A percentile compares a stretch with the other conserved stretches of the same genome.
Evolutionary conservation across 495 filamentous ascomycete species (phyloP).

Genomic region (Lindgomyces ingoldianus): DNA sequence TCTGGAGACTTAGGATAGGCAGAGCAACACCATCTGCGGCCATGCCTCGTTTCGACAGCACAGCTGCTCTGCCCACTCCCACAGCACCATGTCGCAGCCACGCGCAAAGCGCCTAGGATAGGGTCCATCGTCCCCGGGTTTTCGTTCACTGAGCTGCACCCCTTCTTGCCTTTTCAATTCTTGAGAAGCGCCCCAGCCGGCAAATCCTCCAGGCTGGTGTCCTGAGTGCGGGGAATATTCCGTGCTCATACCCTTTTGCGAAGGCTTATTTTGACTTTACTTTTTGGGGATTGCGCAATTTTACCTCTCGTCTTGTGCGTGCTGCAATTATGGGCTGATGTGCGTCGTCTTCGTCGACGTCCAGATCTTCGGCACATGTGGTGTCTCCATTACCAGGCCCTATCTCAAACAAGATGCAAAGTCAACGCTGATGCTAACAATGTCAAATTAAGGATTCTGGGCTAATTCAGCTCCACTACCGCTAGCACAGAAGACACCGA

Average conservation of each 20-base stretch:
- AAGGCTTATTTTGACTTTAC: conserved; percentile 33
- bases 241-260: background rate
- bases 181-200: conserved; percentile 33
- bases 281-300: conserved; percentile 9
- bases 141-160: conserved; percentile 6
- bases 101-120: conserved; percentile 9
- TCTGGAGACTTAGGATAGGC: background rate
- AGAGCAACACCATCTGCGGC: background rate
- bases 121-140: background rate
- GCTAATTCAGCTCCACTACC: background rate
- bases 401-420: too few species aligned
- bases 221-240: conserved; percentile 28
- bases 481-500: background rate
- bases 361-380: background rate
- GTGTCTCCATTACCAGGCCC: background rate
- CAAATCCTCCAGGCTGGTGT: conserved; percentile 7
- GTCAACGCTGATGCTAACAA: too few species aligned
- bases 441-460: too few species aligned
- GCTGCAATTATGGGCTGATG: background rate
- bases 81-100: conserved; percentile 11
- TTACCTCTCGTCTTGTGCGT: background rate
- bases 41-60: background rate
- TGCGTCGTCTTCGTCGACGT: background rate
- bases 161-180: conserved; percentile 15
- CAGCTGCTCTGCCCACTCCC: background rate